Base-by-base conservation (phyloP, 257 asterid species). In the Ilex aquifolium region DNA sequence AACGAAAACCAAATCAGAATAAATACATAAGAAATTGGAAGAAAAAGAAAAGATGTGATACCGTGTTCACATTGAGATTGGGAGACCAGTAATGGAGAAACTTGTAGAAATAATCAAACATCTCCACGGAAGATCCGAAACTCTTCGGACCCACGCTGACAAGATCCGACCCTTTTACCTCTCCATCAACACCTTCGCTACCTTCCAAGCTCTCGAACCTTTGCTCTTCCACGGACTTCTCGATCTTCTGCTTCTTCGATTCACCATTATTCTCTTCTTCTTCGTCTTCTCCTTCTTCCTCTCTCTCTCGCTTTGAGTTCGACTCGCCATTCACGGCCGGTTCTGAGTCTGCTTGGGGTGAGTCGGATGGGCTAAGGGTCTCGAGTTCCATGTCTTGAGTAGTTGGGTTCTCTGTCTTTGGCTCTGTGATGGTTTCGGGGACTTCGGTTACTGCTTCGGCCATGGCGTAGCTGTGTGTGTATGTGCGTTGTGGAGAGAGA, bases 21-120 rank as follows among this genome's bases (percentile, higher is more conserved):
- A 3, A 40, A n/a, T n/a, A 15, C 14, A 13, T 4, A 55, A n/a
- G 14, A 54, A 56, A 29, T 16, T 13, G 4, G 6, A 29, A 49
- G 2, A 42, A 42, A 21, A 55, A 30, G 7, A 5, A 57, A 10
- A 29, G 15, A 2, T 11, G 52, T 10, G 21, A 30, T 77, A 91
- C 98, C 98, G 83, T 88, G 63, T 86, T 91, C 56, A 91, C 60
- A 65, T 73, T 63, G 64, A 88, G 27, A 63, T 91, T 81, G 17
- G 86, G 66, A 16, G 87, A 56, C 98, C 98, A 91, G 46, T 62
- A 40, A 61, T 78, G 96, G 52, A 88, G 87, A 61, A 91, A 78
- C 76, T 86, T 86, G 73, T 57, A 69, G 69, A 86, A 88, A 71
- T 91, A 91, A 67, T 91, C 95, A 66, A 77, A 91, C 79, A 88